Evolutionary conservation across 345 rosid genomes (phyloP).

Genomic region (Carallia brachiata): DNA sequence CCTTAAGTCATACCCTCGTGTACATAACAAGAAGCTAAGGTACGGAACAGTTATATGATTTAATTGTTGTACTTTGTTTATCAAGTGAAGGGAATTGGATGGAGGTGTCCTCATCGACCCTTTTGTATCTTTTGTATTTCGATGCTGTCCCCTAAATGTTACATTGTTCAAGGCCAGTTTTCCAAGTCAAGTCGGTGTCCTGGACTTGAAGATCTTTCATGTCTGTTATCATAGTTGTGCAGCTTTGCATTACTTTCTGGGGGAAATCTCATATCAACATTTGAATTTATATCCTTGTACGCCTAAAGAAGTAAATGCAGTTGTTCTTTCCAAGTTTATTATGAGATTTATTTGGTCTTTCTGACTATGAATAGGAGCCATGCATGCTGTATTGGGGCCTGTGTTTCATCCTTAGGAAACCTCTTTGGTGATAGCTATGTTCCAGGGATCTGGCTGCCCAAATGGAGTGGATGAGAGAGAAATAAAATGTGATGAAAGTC

Average conservation of each 20-base stretch:
- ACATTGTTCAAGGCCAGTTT: not conserved
- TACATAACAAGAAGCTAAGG: slow-evolving; percentile 22
- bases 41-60: not conserved
- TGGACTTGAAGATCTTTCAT: too few relatives aligned
- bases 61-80: not conserved
- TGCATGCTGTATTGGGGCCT: too few relatives aligned
- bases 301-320: not conserved
- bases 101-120: not conserved
- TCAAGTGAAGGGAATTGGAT: not conserved
- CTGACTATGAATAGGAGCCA: too few relatives aligned
- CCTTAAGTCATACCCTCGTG: not conserved
- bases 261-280: slow-evolving; percentile 5
- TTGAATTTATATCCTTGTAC: slow-evolving; percentile 1
- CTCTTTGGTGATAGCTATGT: too few relatives aligned
- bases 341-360: too few relatives aligned
- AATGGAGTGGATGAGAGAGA: too few relatives aligned
- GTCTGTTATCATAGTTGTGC: slow-evolving; percentile 2
- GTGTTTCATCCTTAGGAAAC: too few relatives aligned
- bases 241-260: slow-evolving; percentile 10
- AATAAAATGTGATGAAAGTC: too few relatives aligned
- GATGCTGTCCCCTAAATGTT: slow-evolving; percentile 3
- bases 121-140: not conserved
- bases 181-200: too few relatives aligned
- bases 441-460: too few relatives aligned
- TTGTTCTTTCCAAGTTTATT: not conserved